Conservation (phyloP, 148 eudicot species). For the Heliosperma pusillum region DNA sequence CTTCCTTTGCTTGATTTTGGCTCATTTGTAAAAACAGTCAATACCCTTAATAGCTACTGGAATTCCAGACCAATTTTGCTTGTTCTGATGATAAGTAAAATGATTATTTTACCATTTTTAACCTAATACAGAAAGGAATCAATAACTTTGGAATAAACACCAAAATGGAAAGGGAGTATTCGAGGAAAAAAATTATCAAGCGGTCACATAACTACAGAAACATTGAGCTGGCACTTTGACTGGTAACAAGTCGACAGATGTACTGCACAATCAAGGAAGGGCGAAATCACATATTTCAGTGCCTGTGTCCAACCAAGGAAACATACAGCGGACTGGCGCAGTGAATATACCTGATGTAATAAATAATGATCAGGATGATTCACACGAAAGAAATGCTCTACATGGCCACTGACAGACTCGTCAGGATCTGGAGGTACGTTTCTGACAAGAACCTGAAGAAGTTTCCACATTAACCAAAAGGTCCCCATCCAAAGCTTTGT, state of each 20-base stretch:
- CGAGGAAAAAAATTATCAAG: not conserved
- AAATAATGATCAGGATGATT: constrained; percentile 91
- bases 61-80: constrained; percentile 1
- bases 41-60: not conserved
- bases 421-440: constrained; percentile 92
- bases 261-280: not conserved
- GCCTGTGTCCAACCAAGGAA: not conserved
- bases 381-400: constrained; percentile 92
- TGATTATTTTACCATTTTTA: not conserved
- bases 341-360: constrained; percentile 62
- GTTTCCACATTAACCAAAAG: constrained; percentile 12
- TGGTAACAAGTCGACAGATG: not conserved
- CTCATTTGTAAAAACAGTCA: not conserved
- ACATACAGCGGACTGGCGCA: not conserved
- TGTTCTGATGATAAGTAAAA: not conserved
- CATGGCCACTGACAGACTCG: constrained; percentile 87
- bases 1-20: not conserved
- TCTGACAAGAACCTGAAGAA: constrained; percentile 81
- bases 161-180: not conserved
- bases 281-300: not conserved
- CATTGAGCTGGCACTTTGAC: not conserved
- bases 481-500: not conserved
- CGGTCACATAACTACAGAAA: not conserved
- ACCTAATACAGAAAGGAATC: not conserved
- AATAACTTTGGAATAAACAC: not conserved